Percentiles rank a stretch among this genome's conserved stretches.
These are phyloP conservation scores for Penicillium sp. DNA, from an alignment of 2,329 filamentous ascomycete species.

Conservation along the genomic window DNA sequence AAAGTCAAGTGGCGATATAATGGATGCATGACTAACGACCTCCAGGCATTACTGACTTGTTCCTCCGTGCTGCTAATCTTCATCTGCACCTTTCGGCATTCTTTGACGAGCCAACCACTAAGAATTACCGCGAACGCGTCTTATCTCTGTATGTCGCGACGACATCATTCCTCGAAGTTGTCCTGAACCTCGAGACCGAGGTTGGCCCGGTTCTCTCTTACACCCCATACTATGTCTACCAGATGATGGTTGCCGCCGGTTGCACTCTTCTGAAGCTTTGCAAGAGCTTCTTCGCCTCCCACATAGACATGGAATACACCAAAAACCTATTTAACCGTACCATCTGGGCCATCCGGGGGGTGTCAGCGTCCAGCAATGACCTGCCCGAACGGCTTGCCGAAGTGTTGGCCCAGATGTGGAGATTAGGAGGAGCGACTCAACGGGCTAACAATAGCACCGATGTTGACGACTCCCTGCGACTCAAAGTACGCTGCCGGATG, in stretches of 20 bases:
- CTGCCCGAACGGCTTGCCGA: constrained; percentile 63
- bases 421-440: constrained; percentile 42
- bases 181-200: constrained; percentile 44
- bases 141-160: constrained; percentile 47
- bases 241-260: constrained; percentile 64
- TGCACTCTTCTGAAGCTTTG: constrained; percentile 64
- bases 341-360: constrained; percentile 57
- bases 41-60: constrained; percentile 46
- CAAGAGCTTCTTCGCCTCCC: constrained; percentile 61
- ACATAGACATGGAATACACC: constrained; percentile 56
- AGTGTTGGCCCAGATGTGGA: constrained; percentile 65
- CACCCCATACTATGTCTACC: constrained; percentile 61
- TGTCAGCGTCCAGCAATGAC: constrained; percentile 62
- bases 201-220: constrained; percentile 51
- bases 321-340: constrained; percentile 58
- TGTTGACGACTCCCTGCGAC: constrained; percentile 50
- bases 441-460: constrained; percentile 29
- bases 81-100: constrained; percentile 51
- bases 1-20: not conserved
- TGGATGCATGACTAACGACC: not conserved
- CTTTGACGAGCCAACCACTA: constrained; percentile 48
- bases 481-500: constrained; percentile 66
- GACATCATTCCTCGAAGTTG: constrained; percentile 47
- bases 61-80: constrained; percentile 47
- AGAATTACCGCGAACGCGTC: constrained; percentile 47